Base-by-base conservation (phyloP, 1,139 yeast genomes). In the Lodderomyces parapsilosis region DNA sequence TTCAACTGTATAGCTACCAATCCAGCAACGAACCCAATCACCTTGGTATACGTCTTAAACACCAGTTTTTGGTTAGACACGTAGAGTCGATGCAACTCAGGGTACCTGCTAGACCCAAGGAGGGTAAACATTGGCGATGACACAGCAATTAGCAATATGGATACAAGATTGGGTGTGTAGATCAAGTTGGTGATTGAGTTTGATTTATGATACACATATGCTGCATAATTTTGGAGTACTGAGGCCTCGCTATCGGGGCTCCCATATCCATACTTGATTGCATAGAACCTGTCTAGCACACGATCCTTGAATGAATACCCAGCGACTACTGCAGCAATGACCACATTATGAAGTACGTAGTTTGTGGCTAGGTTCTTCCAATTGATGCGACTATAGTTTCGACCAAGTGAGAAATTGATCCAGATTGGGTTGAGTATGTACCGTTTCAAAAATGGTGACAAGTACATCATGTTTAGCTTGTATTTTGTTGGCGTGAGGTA, bases 391-490 rank as follows among this genome's bases (percentile, higher is more conserved):
- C 60, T 63, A 18, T 56, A 45, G 10, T 53, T 55, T 13, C 54
- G 57, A 1, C 71, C 66, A 36, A 70, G 52, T 20, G 66, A 56
- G 46, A 59, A 72, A 48, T 71, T 70, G 44, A 63, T 63, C 78
- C 78, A 72, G 38, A 72, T 69, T 1, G 77, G 77, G 44, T 70
- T 68, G 44, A 72, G 57, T 11, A 70, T 54, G 36, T 61, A 48
- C 2, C 57, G 45, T 45, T 68, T 71, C 34, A 71, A 61, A 25
- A 57, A 52, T n/a, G 62, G 50, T 4, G 73, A 62, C 30, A 71
- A 56, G 54, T 71, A 70, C 36, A 63, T 53, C 48, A 68, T 72
- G 49, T 69, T 70, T 51, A 66, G 58, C 50, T 62, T 64, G 53
- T 54, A 65, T 37, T 49, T 57, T 2, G 76, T 69, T 1, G 77